Conservation (phyloP, 108 stramenopile species). For the Aurantiochytrium sp. region DNA sequence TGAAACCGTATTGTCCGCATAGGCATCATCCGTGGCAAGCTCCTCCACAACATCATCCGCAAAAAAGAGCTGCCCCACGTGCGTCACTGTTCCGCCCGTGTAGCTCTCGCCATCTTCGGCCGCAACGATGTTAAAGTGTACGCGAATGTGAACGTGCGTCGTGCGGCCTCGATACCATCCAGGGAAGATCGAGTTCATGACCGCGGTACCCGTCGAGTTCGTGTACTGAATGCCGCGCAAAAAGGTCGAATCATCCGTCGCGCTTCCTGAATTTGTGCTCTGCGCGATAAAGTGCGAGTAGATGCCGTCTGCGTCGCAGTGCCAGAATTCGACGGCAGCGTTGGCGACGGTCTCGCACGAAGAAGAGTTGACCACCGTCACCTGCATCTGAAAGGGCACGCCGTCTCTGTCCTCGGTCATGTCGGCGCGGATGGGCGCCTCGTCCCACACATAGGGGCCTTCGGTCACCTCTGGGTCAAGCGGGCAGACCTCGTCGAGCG, state of each 20-base stretch:
- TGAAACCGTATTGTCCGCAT: not conserved
- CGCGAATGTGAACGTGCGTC: not conserved
- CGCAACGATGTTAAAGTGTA: not conserved
- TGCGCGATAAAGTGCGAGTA: not conserved
- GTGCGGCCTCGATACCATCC: not conserved
- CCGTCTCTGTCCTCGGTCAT: not conserved
- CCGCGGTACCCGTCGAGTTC: not conserved
- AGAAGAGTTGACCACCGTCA: not conserved
- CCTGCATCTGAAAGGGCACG: not conserved
- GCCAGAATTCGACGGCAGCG: constrained; percentile 7
- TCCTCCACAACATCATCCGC: not conserved
- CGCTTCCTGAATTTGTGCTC: not conserved
- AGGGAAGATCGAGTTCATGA: not conserved
- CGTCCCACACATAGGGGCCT: not conserved
- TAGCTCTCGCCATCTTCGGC: not conserved
- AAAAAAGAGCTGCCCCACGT: not conserved
- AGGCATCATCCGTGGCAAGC: not conserved
- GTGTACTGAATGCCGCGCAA: not conserved
- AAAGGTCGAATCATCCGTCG: not conserved
- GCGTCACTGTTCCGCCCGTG: not conserved
- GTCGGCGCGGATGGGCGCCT: not conserved
- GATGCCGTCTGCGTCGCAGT: not conserved
- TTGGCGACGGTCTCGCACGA: not conserved
- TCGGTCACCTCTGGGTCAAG: not conserved
- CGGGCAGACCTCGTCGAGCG: not conserved